phyloP scores from a whole-genome alignment of 2,329 filamentous ascomycete genomes.

The Lachnellula occidentalis region DNA sequence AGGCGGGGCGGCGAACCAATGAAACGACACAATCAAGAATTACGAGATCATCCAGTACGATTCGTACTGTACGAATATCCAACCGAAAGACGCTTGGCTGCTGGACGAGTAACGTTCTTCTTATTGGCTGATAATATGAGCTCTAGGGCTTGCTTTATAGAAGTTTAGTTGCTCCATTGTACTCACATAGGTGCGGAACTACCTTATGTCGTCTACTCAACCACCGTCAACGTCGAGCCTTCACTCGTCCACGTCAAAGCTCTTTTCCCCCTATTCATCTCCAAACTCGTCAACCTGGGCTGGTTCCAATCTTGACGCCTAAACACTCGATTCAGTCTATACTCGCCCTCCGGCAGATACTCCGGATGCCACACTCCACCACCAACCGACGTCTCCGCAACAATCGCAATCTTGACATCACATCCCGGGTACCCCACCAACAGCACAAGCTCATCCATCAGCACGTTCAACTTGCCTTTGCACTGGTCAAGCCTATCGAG shows the following conservation, averaged over 20 bases:
- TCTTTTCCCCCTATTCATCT: neutral
- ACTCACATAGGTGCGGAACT: too few species aligned
- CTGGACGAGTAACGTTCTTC: too few species aligned
- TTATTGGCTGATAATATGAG: too few species aligned
- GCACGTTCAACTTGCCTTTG: neutral
- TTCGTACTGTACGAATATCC: too few species aligned
- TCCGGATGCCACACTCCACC: neutral
- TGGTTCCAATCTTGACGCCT: neutral
- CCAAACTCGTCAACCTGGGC: neutral
- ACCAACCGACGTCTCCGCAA: neutral
- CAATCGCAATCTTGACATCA: neutral
- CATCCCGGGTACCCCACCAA: neutral
- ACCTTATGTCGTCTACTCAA: neutral
- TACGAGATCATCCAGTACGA: too few species aligned
- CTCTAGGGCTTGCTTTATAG: too few species aligned
- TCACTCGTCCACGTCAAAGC: neutral
- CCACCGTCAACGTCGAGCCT: neutral
- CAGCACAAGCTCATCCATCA: neutral
- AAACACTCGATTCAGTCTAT: neutral
- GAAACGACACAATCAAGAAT: too few species aligned
- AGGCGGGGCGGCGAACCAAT: too few species aligned
- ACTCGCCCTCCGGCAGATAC: neutral
- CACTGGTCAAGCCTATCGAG: neutral
- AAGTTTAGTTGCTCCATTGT: too few species aligned
- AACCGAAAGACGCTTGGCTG: too few species aligned